phyloP scores from a whole-genome alignment of 495 filamentous ascomycete genomes.

The Penicillium verhagenii region DNA sequence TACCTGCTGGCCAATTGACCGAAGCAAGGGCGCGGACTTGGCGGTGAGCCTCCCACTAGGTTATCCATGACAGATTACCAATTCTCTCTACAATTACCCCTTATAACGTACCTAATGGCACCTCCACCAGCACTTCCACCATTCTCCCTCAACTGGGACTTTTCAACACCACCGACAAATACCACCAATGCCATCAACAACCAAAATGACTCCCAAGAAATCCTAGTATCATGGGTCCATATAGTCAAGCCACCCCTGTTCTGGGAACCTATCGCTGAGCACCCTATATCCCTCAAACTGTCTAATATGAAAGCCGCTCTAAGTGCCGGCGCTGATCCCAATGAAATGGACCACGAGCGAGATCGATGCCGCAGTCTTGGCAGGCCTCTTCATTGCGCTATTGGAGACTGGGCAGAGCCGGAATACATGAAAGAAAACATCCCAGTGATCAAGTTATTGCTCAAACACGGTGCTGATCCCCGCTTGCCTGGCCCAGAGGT shows the following conservation, averaged over 20 bases:
- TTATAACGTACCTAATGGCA: too few species aligned
- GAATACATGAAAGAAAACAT: not conserved
- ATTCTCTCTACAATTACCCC: too few species aligned
- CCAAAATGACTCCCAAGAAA: not conserved
- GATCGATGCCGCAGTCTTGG: not conserved
- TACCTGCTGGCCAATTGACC: conserved; percentile 39
- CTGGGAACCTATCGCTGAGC: not conserved
- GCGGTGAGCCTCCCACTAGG: conserved; percentile 45
- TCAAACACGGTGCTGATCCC: not conserved
- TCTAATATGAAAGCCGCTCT: not conserved
- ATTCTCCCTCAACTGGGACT: not conserved
- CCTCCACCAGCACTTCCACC: too few species aligned
- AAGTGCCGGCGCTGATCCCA: not conserved
- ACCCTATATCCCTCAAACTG: not conserved
- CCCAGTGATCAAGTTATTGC: not conserved
- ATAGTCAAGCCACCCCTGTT: not conserved
- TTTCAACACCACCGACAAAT: not conserved
- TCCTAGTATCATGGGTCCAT: not conserved
- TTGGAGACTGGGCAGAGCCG: not conserved
- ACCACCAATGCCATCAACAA: not conserved
- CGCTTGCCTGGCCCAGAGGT: not conserved
- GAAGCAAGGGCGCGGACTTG: conserved; percentile 44
- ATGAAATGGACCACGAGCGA: not conserved
- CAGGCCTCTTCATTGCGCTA: not conserved
- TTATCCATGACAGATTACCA: conserved; percentile 49